Evolutionary conservation across 495 filamentous ascomycete genomes (phyloP).

Genomic region (Bacidia rubella): DNA sequence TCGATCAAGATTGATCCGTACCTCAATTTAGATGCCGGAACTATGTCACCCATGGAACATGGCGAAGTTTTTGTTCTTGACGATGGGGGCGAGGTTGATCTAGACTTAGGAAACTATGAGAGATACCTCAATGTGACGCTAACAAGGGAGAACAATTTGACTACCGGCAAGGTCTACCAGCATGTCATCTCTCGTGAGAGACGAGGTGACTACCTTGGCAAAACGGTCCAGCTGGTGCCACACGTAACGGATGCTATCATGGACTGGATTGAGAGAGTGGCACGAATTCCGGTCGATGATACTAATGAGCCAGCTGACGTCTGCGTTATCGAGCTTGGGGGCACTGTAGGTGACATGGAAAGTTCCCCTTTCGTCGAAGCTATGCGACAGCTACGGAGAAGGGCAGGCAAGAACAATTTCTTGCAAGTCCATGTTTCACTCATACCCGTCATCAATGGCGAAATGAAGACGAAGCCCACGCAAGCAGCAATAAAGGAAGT

Average conservation of each 20-base stretch:
- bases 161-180: conserved; percentile 89
- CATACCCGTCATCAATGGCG: conserved; percentile 60
- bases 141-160: conserved; percentile 76
- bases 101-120: conserved; percentile 96
- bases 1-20: conserved; percentile 74
- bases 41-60: conserved; percentile 55
- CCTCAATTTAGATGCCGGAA: conserved; percentile 75
- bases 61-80: conserved; percentile 63
- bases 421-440: conserved; percentile 73
- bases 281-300: conserved; percentile 76
- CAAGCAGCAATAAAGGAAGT: conserved; percentile 76
- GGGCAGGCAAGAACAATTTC: conserved; percentile 63
- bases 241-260: conserved; percentile 85
- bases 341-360: conserved; percentile 85
- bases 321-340: conserved; percentile 62
- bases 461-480: conserved; percentile 96
- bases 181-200: conserved; percentile 72
- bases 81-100: conserved; percentile 72
- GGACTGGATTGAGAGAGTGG: conserved; percentile 83
- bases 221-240: conserved; percentile 87
- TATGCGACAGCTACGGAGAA: conserved; percentile 57
- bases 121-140: conserved; percentile 62
- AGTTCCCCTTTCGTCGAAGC: conserved; percentile 82
- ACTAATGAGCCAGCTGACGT: conserved; percentile 71
- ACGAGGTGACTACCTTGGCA: conserved; percentile 73